Conservation (phyloP, 768 basidiomycete genomes). For the Zangia roseola region DNA sequence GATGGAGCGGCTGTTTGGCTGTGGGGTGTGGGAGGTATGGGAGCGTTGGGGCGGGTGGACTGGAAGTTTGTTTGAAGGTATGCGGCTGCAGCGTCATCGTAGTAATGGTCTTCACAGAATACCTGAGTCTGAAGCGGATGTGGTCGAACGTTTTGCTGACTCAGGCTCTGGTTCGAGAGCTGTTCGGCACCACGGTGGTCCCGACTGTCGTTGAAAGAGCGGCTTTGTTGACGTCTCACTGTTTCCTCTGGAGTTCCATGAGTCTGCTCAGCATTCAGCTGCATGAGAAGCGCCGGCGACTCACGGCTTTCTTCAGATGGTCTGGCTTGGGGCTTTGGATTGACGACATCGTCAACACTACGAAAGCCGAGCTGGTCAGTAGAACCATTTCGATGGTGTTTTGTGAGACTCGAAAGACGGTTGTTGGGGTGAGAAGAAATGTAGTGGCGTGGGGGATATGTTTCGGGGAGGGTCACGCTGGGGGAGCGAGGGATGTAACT, state of each 20-base stretch:
- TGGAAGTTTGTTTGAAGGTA: constrained; percentile 61
- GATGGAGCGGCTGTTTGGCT: constrained; percentile 73
- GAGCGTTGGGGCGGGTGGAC: constrained; percentile 67
- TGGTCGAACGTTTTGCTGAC: constrained; percentile 31
- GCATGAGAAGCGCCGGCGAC: constrained; percentile 13
- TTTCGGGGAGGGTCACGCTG: constrained; percentile 55
- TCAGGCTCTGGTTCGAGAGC: constrained; percentile 13
- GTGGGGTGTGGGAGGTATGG: constrained; percentile 78
- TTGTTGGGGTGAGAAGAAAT: constrained; percentile 28
- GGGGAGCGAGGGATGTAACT: constrained; percentile 71
- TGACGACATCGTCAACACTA: constrained; percentile 56
- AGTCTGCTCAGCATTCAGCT: constrained; percentile 17
- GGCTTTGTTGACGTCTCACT: constrained; percentile 21
- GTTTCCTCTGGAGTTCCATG: constrained; percentile 15
- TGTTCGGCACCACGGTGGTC: constrained; percentile 22
- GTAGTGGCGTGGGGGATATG: constrained; percentile 33
- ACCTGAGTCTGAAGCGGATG: constrained; percentile 40
- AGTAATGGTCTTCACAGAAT: constrained; percentile 58
- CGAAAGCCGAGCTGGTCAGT: constrained; percentile 63
- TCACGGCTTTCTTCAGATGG: constrained; percentile 30
- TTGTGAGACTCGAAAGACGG: constrained; percentile 39
- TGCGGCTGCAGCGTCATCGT: constrained; percentile 58
- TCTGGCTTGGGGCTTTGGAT: constrained; percentile 40
- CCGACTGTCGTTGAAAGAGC: constrained; percentile 18
- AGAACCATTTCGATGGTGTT: constrained; percentile 54